Conservation (phyloP, 2,329 filamentous ascomycete species). For the Nakataea oryzae region DNA sequence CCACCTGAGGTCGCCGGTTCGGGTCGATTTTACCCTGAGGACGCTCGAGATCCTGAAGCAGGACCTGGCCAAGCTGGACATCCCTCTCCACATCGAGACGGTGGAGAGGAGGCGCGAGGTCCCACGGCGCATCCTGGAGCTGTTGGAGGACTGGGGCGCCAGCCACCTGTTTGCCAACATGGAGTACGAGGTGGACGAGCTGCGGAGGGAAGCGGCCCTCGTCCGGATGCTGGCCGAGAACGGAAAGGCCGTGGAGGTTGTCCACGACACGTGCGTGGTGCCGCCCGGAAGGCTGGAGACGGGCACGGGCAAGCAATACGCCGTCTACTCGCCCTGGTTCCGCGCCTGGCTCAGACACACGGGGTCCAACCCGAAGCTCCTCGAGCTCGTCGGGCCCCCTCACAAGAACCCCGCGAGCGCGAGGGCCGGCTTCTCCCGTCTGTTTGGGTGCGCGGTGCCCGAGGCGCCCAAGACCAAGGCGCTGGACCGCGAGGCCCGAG, state of each 20-base stretch:
- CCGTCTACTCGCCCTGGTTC: constrained; percentile 79
- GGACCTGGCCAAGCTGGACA: constrained; percentile 60
- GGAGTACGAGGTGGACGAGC: constrained; percentile 87
- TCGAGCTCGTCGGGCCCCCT: constrained; percentile 52
- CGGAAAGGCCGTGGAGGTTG: constrained; percentile 57
- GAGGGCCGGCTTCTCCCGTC: constrained; percentile 31
- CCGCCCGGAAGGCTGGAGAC: constrained; percentile 58
- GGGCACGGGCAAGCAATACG: constrained; percentile 66
- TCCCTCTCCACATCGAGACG: constrained; percentile 69
- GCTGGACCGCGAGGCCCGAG: constrained; percentile 47
- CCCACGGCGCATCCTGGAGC: constrained; percentile 47
- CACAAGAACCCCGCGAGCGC: constrained; percentile 35
- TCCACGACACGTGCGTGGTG: constrained; percentile 78
- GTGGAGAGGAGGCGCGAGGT: constrained; percentile 55
- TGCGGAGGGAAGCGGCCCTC: constrained; percentile 64
- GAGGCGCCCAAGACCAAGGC: constrained; percentile 51
- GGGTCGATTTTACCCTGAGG: constrained; percentile 74
- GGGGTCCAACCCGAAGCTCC: constrained; percentile 55
- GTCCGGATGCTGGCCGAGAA: constrained; percentile 49
- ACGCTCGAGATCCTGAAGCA: constrained; percentile 53
- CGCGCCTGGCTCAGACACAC: constrained; percentile 65
- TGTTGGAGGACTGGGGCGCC: constrained; percentile 62
- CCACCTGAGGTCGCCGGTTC: constrained; percentile 60
- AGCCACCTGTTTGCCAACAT: constrained; percentile 73
- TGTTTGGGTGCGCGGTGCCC: constrained; percentile 55